Evolutionary conservation across 305 asterid species (phyloP).

Genomic region (Rubia occidens): DNA sequence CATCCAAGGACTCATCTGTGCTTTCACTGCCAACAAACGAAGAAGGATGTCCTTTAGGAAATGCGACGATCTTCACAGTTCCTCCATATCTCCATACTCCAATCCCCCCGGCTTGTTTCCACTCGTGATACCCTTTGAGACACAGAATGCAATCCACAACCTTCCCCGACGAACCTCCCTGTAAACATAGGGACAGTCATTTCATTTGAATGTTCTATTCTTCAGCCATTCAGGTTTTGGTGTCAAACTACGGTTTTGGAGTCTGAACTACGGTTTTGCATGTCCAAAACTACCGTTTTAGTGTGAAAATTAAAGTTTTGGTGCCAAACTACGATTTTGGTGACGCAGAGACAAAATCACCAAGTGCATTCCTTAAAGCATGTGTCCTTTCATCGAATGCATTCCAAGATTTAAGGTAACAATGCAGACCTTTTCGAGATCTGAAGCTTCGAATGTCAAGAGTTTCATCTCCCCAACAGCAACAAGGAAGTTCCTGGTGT

Average conservation of each 20-base stretch:
- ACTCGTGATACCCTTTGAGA: conserved; percentile 79
- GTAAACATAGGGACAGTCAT: conserved; percentile 9
- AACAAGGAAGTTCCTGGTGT: conserved; percentile 73
- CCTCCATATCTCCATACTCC: conserved; percentile 97
- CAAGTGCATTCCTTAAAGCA: too few relatives aligned
- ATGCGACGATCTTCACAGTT: conserved; percentile 68
- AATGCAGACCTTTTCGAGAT: conserved; percentile 71
- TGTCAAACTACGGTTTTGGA: too few relatives aligned
- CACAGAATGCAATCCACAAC: conserved; percentile 92
- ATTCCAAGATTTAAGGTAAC: background rate
- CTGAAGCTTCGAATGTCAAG: conserved; percentile 77
- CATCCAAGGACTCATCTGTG: conserved; percentile 66
- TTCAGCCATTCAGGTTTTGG: too few relatives aligned
- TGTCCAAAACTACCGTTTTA: too few relatives aligned
- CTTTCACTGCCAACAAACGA: conserved; percentile 60
- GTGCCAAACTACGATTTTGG: too few relatives aligned
- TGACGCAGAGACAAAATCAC: too few relatives aligned
- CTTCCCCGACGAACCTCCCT: conserved; percentile 94
- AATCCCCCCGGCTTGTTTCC: conserved; percentile 81
- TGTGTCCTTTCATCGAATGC: too few relatives aligned
- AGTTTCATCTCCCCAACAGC: conserved; percentile 87
- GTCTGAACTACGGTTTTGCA: too few relatives aligned
- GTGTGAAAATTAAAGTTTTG: too few relatives aligned
- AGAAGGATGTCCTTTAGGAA: conserved; percentile 55
- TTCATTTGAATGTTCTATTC: background rate